Evolutionary conservation across 164 flowering plant genomes (phyloP).

Genomic region (Buxus sempervirens): DNA sequence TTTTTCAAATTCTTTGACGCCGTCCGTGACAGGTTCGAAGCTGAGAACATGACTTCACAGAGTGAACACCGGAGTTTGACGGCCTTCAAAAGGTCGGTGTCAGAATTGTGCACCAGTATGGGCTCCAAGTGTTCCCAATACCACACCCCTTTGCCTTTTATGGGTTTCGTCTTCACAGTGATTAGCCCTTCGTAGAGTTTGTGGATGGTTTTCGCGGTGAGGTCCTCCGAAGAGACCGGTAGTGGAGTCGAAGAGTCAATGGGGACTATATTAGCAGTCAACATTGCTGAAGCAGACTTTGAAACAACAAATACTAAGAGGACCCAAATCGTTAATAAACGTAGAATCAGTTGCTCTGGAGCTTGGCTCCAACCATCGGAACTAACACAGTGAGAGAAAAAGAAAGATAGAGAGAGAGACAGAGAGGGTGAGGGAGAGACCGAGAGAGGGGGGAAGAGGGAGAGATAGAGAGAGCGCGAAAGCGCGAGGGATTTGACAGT

Average conservation of each 20-base stretch:
- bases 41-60: no score
- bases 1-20: slow-evolving; percentile 94
- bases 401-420: no score
- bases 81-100: slow-evolving; percentile 70
- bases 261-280: slow-evolving; percentile 29
- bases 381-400: no score
- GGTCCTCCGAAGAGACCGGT: slow-evolving; percentile 45
- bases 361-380: no score
- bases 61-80: no score
- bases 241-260: slow-evolving; percentile 24
- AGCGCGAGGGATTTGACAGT: no score
- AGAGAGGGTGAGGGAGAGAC: no score
- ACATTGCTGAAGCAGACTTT: slow-evolving; percentile 23
- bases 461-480: no score
- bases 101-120: no score
- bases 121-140: slow-evolving; percentile 96
- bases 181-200: slow-evolving; percentile 80
- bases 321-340: not conserved
- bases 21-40: slow-evolving; percentile 88
- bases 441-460: no score
- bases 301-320: not conserved
- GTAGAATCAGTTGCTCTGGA: no score
- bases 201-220: slow-evolving; percentile 59
- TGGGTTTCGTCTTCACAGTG: slow-evolving; percentile 70
- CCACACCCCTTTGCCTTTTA: slow-evolving; percentile 96